These are phyloP conservation scores for Scutellaria galericulata DNA, from an alignment of 257 asterid genomes.

Conservation along the genomic window DNA sequence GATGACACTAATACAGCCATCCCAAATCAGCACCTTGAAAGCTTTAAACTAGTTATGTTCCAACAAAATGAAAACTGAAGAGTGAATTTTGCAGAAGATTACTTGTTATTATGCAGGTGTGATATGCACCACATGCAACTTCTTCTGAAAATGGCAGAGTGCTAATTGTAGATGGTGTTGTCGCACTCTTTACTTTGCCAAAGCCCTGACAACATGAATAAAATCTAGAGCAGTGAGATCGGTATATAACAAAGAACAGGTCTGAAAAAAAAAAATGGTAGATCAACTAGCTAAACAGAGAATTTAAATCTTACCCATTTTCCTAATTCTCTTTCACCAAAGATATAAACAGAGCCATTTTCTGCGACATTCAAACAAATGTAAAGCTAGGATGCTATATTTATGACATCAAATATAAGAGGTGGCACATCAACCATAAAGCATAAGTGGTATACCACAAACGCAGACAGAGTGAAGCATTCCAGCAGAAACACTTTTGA, in stretches of 20 bases:
- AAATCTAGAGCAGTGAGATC: conserved; percentile 26
- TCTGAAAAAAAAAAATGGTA: not conserved
- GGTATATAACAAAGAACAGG: conserved; percentile 16
- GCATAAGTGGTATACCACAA: conserved; percentile 55
- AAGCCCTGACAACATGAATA: conserved; percentile 57
- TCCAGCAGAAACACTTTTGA: conserved; percentile 85
- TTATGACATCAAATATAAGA: conserved; percentile 13
- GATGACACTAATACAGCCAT: conserved; percentile 14
- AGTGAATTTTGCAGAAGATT: conserved; percentile 34
- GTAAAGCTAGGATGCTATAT: conserved; percentile 32
- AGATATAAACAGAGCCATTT: conserved; percentile 74
- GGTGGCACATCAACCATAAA: conserved; percentile 21
- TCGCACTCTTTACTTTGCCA: conserved; percentile 62
- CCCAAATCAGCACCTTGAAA: conserved; percentile 22
- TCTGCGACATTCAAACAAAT: conserved; percentile 53
- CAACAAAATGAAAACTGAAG: conserved; percentile 23
- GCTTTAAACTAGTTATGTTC: conserved; percentile 17
- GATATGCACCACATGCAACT: conserved; percentile 96
- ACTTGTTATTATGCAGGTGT: conserved; percentile 89
- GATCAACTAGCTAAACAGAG: conserved; percentile 30
- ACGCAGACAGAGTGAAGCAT: conserved; percentile 94
- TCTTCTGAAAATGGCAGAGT: conserved; percentile 66
- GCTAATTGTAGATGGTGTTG: conserved; percentile 61
- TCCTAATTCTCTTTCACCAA: conserved; percentile 81
- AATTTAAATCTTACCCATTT: conserved; percentile 63